phyloP scores from a whole-genome alignment of 129 eudicot species.

The Scalesia atractyloides region DNA sequence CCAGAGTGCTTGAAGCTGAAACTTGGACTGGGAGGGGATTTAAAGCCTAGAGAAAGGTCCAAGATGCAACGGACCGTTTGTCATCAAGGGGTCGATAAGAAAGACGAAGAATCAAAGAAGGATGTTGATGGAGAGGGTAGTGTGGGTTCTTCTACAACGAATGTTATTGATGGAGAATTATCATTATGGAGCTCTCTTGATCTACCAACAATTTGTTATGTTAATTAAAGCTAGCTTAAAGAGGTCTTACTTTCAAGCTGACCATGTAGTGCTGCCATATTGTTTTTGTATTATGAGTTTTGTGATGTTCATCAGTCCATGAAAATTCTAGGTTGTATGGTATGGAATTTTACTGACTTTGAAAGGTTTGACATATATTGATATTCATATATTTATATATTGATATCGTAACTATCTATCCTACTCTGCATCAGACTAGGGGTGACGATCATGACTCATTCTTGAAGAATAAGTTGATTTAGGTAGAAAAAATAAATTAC shows the following conservation, averaged over 20 bases:
- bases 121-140: slow-evolving; percentile 30
- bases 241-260: neutral
- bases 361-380: too few relatives aligned
- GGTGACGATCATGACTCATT: too few relatives aligned
- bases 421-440: too few relatives aligned
- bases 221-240: slow-evolving; percentile 35
- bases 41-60: slow-evolving; percentile 37
- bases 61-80: slow-evolving; percentile 40
- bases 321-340: neutral
- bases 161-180: slow-evolving; percentile 45
- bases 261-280: slow-evolving; percentile 16
- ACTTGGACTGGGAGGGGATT: slow-evolving; percentile 41
- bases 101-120: slow-evolving; percentile 32
- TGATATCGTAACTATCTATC: too few relatives aligned
- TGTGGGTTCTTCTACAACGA: slow-evolving; percentile 19
- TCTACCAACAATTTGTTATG: slow-evolving; percentile 67
- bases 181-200: slow-evolving; percentile 66
- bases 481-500: too few relatives aligned
- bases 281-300: slow-evolving; percentile 19
- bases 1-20: slow-evolving; percentile 64
- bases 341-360: too few relatives aligned
- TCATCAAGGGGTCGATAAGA: slow-evolving; percentile 13
- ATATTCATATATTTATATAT: too few relatives aligned
- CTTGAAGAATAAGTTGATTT: too few relatives aligned
- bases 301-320: slow-evolving; percentile 16